Evolutionary conservation across 192 early-diverging fungal species (phyloP), one percentile per base, ranked within the genome.

Genomic region (Rhizophagus sp.): DNA sequence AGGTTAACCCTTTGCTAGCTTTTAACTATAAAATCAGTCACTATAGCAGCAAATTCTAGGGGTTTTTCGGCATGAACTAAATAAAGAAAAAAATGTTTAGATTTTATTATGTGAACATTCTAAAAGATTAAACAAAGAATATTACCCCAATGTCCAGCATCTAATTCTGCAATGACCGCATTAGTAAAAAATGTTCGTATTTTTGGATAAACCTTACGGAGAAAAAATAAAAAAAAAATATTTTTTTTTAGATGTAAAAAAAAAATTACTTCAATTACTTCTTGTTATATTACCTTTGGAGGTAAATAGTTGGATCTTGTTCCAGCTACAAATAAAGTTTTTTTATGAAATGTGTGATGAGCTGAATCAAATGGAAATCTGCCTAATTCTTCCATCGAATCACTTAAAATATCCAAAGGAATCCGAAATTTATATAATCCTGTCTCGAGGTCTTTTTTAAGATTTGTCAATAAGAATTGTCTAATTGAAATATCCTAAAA

Each of bases 81-180:
- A 62, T 34, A 25, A 25, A 36, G 63, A 78, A 62, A 66, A 36
- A 15, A 52, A 30, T 2, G 49, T 41, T 69, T 61, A 36, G 34
- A 27, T 44, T 49, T 78, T n/a, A 49, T 72, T 5, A 24, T 57
- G 39, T 69, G 79, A 24, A 27, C 41, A 34, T 36, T 22, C 24
- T 41, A 4, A n/a, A 52, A 50, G 41, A 27, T 36, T 36, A 36
- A 80, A 80, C 44, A 30, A 62, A 11, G 22, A 27, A 34, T 19
- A 85, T 81, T 82, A 91, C 90, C 92, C 97, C 97, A 99, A 81
- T 99, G 97, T 0, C 96, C 96, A 24, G 96, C 90, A 66, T 98
- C 91, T 25, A 99, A 80, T 71, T 86, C 84, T 15, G 82, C 82
- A 30, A 97, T 75, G 73, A 87, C 78, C 4, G 90, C 82, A 25